Conservation (phyloP, 768 basidiomycete genomes). For the Serendipita sp. region DNA sequence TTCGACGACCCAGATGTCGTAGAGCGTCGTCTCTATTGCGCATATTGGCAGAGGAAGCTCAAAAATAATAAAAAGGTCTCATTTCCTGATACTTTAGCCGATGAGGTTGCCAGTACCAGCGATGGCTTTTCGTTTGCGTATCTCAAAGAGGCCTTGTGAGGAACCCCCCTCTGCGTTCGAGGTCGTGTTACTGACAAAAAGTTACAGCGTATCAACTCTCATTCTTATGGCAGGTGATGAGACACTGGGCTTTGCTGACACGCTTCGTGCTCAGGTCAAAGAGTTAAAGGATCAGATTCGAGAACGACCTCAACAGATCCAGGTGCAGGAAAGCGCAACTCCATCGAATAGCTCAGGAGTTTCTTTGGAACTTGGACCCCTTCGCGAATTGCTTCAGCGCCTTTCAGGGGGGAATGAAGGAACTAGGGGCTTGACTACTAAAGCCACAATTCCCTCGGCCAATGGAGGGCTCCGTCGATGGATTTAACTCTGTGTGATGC, state of each 20-base stretch:
- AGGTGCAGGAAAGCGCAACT: neutral
- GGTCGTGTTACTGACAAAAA: neutral
- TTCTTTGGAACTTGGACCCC: neutral
- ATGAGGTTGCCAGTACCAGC: slow-evolving; percentile 44
- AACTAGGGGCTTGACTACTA: neutral
- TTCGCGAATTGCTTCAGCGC: neutral
- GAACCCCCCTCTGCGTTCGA: neutral
- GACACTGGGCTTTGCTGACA: slow-evolving; percentile 28
- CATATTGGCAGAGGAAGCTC: slow-evolving; percentile 74
- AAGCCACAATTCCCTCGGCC: neutral
- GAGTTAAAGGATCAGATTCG: slow-evolving; percentile 41
- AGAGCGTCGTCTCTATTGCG: slow-evolving; percentile 50
- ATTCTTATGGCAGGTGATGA: slow-evolving; percentile 43
- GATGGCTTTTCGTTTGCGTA: slow-evolving; percentile 71
- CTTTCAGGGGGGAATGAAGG: neutral
- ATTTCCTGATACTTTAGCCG: slow-evolving; percentile 51
- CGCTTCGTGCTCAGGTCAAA: slow-evolving; percentile 26
- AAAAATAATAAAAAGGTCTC: slow-evolving; percentile 40
- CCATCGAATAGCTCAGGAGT: neutral
- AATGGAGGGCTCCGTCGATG: neutral
- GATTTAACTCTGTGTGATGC: neutral
- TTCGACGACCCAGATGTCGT: slow-evolving; percentile 56
- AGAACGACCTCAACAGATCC: neutral
- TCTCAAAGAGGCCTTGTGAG: slow-evolving; percentile 80
- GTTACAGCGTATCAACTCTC: slow-evolving; percentile 56